A percentile compares a stretch with the other conserved stretches of the same genome.
These are phyloP conservation scores for Cystoisospora suis DNA, from an alignment of 169 alveolate species.

Conservation along the genomic window DNA sequence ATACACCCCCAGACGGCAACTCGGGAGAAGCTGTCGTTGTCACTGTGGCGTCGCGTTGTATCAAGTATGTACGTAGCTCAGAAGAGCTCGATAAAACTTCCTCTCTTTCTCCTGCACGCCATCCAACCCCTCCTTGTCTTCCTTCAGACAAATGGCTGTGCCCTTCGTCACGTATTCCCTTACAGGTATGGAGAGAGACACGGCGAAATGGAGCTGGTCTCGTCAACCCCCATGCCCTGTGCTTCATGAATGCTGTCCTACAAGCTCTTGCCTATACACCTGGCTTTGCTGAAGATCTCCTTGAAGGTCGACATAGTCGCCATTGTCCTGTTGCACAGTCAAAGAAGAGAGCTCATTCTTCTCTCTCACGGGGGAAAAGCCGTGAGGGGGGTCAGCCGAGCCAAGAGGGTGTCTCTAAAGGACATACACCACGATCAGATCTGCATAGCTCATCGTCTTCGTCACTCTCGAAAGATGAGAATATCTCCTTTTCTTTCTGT, in stretches of 20 bases:
- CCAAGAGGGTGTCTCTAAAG: not conserved
- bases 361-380: not conserved
- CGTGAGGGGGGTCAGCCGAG: slow-evolving; percentile 26
- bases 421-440: not conserved
- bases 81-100: too few relatives aligned
- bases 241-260: slow-evolving; percentile 56
- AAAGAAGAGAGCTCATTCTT: not conserved
- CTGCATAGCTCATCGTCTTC: not conserved
- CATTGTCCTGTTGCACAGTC: slow-evolving; percentile 28
- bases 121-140: not conserved
- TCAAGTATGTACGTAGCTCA: too few relatives aligned
- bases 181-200: not conserved
- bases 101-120: not conserved
- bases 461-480: not conserved
- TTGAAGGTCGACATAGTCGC: slow-evolving; percentile 46
- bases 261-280: slow-evolving; percentile 64
- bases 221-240: slow-evolving; percentile 51
- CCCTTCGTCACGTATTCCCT: not conserved
- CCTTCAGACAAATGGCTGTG: not conserved
- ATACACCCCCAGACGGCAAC: too few relatives aligned
- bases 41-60: too few relatives aligned
- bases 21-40: too few relatives aligned
- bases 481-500: slow-evolving; percentile 55
- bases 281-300: slow-evolving; percentile 49
- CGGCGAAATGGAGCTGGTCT: slow-evolving; percentile 51